These are phyloP conservation scores for Heterobasidion irregulare DNA, from an alignment of 1,284 basidiomycete genomes.

Conservation along the genomic window DNA sequence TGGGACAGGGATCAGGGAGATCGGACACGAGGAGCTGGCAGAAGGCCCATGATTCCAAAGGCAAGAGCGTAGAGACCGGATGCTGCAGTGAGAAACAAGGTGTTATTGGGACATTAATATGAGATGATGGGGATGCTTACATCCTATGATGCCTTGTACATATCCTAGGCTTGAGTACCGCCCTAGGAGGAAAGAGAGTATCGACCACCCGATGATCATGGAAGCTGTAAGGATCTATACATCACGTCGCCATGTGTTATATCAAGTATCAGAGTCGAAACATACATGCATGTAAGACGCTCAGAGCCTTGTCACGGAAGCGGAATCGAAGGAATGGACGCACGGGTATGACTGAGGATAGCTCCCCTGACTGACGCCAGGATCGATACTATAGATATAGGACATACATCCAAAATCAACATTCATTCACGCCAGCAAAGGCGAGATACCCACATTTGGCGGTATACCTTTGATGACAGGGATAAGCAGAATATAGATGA, in stretches of 20 bases:
- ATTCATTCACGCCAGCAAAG: too few relatives aligned
- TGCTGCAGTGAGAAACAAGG: conserved; percentile 28
- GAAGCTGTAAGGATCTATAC: conserved; percentile 45
- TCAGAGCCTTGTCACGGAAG: neutral
- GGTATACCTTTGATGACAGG: conserved; percentile 56
- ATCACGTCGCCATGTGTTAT: neutral
- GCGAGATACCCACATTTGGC: conserved; percentile 45
- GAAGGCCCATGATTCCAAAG: conserved; percentile 62
- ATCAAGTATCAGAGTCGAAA: conserved; percentile 2
- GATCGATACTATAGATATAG: conserved; percentile 40
- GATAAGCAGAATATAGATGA: conserved; percentile 60
- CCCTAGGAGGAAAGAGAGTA: conserved; percentile 51
- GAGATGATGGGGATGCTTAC: conserved; percentile 27
- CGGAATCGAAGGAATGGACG: neutral
- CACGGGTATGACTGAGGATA: conserved; percentile 20
- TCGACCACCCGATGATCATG: conserved; percentile 62
- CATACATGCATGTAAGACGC: conserved; percentile 6
- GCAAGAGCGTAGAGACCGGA: conserved; percentile 58
- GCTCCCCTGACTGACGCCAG: conserved; percentile 40
- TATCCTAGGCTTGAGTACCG: conserved; percentile 60
- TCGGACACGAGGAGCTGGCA: conserved; percentile 49
- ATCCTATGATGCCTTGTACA: conserved; percentile 50
- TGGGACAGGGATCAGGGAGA: neutral
- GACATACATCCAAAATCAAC: neutral
- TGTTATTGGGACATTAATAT: neutral